Evolutionary conservation across 2,329 filamentous ascomycete genomes (phyloP).

Genomic region (Colletotrichum siamense): DNA sequence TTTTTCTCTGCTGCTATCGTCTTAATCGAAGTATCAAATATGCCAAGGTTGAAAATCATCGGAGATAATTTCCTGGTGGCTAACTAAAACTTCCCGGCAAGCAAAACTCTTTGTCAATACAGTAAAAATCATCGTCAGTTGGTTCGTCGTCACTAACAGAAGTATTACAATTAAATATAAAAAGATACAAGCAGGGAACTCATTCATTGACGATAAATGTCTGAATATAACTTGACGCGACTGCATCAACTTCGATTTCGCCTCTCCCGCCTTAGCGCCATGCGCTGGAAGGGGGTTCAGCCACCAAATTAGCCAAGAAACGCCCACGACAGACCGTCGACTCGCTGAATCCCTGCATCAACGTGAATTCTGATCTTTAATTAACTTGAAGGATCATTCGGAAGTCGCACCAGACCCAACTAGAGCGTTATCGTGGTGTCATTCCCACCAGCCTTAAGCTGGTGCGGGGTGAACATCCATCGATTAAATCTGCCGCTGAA

Average conservation of each 20-base stretch:
- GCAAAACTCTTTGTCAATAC: neutral
- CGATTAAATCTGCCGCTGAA: neutral
- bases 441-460: neutral
- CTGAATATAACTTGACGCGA: too few relatives aligned
- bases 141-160: rapidly evolving
- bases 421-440: neutral
- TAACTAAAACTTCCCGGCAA: neutral
- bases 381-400: neutral
- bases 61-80: too few relatives aligned
- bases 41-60: rapidly evolving
- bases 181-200: rapidly evolving
- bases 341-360: neutral
- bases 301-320: neutral
- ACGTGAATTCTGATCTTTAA: neutral
- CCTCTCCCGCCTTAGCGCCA: neutral
- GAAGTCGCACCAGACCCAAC: neutral
- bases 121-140: neutral
- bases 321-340: neutral
- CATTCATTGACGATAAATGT: neutral
- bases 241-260: neutral
- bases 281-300: neutral
- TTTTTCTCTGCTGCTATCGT: too few relatives aligned
- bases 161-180: neutral
- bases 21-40: rapidly evolving
- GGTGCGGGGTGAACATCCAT: neutral